Percentiles rank a stretch among this genome's conserved stretches.
These are phyloP conservation scores for Cyberlindnera galapagoensis DNA, from an alignment of 805 yeast genomes.

Conservation along the genomic window DNA sequence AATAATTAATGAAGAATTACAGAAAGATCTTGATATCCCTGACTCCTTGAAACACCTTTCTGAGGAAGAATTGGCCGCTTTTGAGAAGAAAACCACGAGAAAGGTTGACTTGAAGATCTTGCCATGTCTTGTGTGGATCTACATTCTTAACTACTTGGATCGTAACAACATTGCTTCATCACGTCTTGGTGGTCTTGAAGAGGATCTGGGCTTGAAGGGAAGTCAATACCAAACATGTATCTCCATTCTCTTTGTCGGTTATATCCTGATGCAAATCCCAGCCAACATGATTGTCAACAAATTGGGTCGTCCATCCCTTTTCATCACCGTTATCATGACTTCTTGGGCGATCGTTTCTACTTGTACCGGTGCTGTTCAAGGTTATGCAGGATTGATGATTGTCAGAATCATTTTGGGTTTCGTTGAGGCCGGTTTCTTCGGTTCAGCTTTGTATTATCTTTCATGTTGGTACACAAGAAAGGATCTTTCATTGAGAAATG, in stretches of 20 bases:
- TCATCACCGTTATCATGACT: conserved; percentile 42
- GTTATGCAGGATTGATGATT: conserved; percentile 25
- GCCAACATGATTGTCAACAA: conserved; percentile 36
- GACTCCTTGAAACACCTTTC: conserved; percentile 18
- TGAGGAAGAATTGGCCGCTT: conserved; percentile 35
- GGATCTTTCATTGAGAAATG: conserved; percentile 43
- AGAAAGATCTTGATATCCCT: conserved; percentile 15
- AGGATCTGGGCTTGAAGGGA: conserved; percentile 36
- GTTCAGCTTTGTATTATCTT: conserved; percentile 40
- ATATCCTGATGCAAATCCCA: conserved; percentile 45
- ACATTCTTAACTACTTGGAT: conserved; percentile 45
- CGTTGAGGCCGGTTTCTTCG: conserved; percentile 43
- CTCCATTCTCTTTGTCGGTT: conserved; percentile 45
- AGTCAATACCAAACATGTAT: conserved; percentile 43
- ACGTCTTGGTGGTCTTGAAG: conserved; percentile 41
- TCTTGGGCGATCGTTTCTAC: conserved; percentile 40
- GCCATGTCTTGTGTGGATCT: conserved; percentile 44
- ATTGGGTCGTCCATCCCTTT: conserved; percentile 43
- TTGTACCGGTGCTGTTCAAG: conserved; percentile 27
- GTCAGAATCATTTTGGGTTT: conserved; percentile 36
- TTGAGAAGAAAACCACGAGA: conserved; percentile 38
- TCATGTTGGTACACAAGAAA: conserved; percentile 45
- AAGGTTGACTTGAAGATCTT: conserved; percentile 44
- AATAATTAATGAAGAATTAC: conserved; percentile 8
- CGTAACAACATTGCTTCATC: conserved; percentile 45